A percentile compares a stretch with the other conserved stretches of the same genome.
Conservation (phyloP, 2,329 filamentous ascomycete genomes). For the Aspergillus quadrilineatus region DNA sequence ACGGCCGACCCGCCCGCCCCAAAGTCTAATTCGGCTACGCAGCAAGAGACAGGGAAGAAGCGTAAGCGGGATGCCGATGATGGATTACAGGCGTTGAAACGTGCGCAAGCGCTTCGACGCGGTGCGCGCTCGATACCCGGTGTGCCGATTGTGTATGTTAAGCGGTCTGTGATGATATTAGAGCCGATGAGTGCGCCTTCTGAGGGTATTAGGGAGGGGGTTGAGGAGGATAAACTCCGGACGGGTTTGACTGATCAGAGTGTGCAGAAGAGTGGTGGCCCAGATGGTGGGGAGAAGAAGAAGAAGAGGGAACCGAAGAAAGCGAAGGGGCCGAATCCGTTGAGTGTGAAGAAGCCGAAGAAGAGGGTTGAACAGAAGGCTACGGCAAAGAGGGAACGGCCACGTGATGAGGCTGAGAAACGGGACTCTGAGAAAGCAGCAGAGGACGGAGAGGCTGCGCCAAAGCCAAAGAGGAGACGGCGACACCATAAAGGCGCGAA, state of each 20-base stretch:
- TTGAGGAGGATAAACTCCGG: conserved; percentile 49
- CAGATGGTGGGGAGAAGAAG: conserved; percentile 30
- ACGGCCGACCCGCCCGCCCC: conserved; percentile 40
- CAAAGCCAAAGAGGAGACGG: conserved; percentile 37
- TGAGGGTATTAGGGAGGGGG: conserved; percentile 42
- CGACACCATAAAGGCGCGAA: conserved; percentile 33
- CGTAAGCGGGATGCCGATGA: conserved; percentile 37
- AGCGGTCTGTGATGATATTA: conserved; percentile 52
- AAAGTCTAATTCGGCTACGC: conserved; percentile 18
- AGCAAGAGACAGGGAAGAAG: conserved; percentile 24
- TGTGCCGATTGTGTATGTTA: conserved; percentile 52
- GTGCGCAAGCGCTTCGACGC: conserved; percentile 36
- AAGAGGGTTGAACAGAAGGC: conserved; percentile 28
- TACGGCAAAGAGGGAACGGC: conserved; percentile 11
- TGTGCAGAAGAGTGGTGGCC: conserved; percentile 36
- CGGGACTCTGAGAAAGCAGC: conserved; percentile 15
- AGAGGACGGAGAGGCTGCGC: conserved; percentile 27
- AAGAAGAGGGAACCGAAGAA: conserved; percentile 35
- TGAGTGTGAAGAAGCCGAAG: conserved; percentile 51
- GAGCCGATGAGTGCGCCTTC: conserved; percentile 49
- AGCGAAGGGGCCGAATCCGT: conserved; percentile 48
- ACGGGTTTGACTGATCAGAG: conserved; percentile 41
- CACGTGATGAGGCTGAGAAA: conserved; percentile 5
- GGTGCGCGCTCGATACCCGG: conserved; percentile 46
- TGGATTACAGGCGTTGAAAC: conserved; percentile 32